A percentile compares a stretch with the other conserved stretches of the same genome.
Evolutionary conservation across 345 rosid genomes (phyloP).

Genomic region (Lenwebbia sp.): DNA sequence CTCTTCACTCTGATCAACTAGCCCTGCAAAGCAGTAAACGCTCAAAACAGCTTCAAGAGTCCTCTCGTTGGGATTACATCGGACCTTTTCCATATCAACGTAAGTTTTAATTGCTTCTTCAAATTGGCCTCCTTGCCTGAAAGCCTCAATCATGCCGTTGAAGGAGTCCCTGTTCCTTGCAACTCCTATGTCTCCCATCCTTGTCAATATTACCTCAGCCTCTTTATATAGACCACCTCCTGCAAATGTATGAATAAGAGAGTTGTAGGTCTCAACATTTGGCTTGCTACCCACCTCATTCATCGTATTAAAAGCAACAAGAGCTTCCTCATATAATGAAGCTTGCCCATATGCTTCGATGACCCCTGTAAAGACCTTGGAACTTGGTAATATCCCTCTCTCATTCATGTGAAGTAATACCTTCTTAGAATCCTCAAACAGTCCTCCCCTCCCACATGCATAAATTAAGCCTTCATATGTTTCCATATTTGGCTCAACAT

Average conservation of each 20-base stretch:
- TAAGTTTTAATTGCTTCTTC: slow-evolving; percentile 91
- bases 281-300: slow-evolving; percentile 76
- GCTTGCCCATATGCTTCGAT: slow-evolving; percentile 93
- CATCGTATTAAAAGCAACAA: slow-evolving; percentile 82
- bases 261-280: slow-evolving; percentile 70
- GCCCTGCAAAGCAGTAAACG: slow-evolving; percentile 76
- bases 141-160: slow-evolving; percentile 83
- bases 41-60: slow-evolving; percentile 86
- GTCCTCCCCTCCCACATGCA: slow-evolving; percentile 93
- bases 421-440: slow-evolving; percentile 69
- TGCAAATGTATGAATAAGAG: slow-evolving; percentile 70
- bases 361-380: slow-evolving; percentile 71
- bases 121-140: slow-evolving; percentile 80
- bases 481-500: slow-evolving; percentile 73
- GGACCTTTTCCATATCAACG: slow-evolving; percentile 77
- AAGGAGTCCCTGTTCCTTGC: slow-evolving; percentile 62
- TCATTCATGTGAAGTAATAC: slow-evolving; percentile 70
- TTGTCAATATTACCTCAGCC: slow-evolving; percentile 48
- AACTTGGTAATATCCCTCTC: slow-evolving; percentile 68
- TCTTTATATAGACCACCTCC: slow-evolving; percentile 81
- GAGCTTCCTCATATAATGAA: slow-evolving; percentile 79
- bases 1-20: slow-evolving; percentile 85
- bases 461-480: slow-evolving; percentile 82
- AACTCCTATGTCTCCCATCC: slow-evolving; percentile 60
- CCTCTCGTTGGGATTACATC: slow-evolving; percentile 76